A percentile compares a stretch with the other conserved stretches of the same genome.
Evolutionary conservation across 306 rosid species (phyloP).

Genomic region (Delonix regia): DNA sequence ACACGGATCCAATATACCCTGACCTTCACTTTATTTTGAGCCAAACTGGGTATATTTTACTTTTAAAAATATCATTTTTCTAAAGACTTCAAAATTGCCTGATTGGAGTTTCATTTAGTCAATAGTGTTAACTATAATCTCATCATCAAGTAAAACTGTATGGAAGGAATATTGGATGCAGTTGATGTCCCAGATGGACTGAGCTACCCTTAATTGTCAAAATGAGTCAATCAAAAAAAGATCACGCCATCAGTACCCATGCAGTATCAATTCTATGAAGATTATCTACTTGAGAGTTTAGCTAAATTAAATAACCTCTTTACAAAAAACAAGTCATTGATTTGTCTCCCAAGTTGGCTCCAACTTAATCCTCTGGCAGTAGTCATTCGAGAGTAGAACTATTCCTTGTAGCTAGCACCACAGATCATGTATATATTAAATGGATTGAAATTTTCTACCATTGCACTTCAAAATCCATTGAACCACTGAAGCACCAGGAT

Average conservation of each 20-base stretch:
- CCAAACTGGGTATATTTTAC: not conserved
- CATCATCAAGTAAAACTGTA: not conserved
- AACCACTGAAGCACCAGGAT: conserved; percentile 71
- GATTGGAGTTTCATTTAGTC: not conserved
- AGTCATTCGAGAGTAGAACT: too few species aligned
- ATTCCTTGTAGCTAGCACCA: not conserved
- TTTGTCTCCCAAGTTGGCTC: too few species aligned
- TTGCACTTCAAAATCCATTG: conserved; percentile 60
- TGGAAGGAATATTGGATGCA: not conserved
- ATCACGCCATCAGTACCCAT: not conserved
- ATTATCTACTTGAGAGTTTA: too few species aligned
- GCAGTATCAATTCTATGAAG: not conserved
- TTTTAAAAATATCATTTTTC: not conserved
- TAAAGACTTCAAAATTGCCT: not conserved
- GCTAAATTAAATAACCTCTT: too few species aligned
- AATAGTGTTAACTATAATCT: not conserved
- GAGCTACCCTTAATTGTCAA: conserved; percentile 2
- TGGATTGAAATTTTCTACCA: conserved; percentile 45
- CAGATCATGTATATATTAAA: not conserved
- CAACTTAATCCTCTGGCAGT: too few species aligned
- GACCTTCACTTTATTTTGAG: not conserved
- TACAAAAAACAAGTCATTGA: too few species aligned
- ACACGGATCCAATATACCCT: not conserved
- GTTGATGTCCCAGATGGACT: conserved; percentile 4
- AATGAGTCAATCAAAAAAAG: not conserved